Evolutionary conservation across 2,329 filamentous ascomycete species (phyloP), one percentile per base, ranked within the genome.

Genomic region (Fusarium mangiferae): DNA sequence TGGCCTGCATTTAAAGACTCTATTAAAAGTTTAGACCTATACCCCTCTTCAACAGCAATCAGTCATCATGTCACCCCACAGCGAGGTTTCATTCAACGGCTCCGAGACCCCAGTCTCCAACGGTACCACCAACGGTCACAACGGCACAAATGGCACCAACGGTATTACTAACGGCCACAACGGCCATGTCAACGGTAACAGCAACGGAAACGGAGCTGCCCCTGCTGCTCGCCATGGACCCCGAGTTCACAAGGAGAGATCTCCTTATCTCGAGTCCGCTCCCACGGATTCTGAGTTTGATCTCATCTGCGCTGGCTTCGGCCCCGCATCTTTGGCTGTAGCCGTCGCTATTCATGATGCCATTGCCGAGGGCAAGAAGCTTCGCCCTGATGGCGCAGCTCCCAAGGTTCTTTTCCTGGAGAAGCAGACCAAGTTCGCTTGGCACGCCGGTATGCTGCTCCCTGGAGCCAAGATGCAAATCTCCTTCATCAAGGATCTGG

Each of bases 381-480:
- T 88, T 72, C 75, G 78, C 48, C 83, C 86, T 66, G 82, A 83
- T 44, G 83, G 80, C 70, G 78, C 83, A 39, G 58, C 84, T 12
- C 93, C 94, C 54, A 94, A 93, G 80, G 91, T 97, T 7, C 88
- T 94, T 49, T 98, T 98, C 83, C 84, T 98, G 30, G 96, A 98
- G 85, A 93, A 93, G 82, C 96, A 98, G 83, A 80, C 86, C 38
- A 85, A 88, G 54, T 98, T 98, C 80, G 90, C 93, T 66, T 98
- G 96, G 96, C 96, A 98, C 82, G 91, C 94, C 1, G 96, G 96
- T 68, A 98, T 98, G 96, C 90, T 98, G 67, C 89, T 98, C 7
- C 94, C 95, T 0, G 95, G 95, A 10, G 94, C 95, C 59, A 95
- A 93, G 84, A 98, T 98, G 96, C 96, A 98, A 81, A 98, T 98